phyloP scores from a whole-genome alignment of 1,139 yeast genomes.

The Kodamaea anthophila region DNA sequence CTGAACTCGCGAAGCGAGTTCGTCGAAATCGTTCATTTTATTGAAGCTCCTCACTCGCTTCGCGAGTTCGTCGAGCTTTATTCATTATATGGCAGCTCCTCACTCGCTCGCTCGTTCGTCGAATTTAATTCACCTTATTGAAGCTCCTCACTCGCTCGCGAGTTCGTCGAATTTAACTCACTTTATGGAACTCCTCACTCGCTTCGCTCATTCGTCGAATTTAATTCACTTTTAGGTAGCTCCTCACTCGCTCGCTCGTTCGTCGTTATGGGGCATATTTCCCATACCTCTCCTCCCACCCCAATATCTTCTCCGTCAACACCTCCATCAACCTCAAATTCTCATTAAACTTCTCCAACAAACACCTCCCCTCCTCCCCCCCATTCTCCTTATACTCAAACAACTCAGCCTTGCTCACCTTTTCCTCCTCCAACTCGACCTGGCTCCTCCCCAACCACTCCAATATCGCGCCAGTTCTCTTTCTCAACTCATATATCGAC shows the following conservation, averaged over 20 bases:
- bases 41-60: too few relatives aligned
- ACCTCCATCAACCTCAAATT: slow-evolving; percentile 62
- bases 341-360: slow-evolving; percentile 46
- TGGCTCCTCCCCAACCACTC: slow-evolving; percentile 88
- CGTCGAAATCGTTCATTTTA: too few relatives aligned
- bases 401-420: slow-evolving; percentile 46
- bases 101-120: too few relatives aligned
- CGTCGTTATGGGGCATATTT: slow-evolving; percentile 35
- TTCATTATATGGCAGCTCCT: too few relatives aligned
- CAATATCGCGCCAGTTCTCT: slow-evolving; percentile 81
- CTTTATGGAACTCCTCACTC: too few relatives aligned
- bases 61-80: too few relatives aligned
- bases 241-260: neutral
- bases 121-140: too few relatives aligned
- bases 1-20: too few relatives aligned
- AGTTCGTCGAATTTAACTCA: too few relatives aligned
- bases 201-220: too few relatives aligned
- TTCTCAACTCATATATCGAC: slow-evolving; percentile 73
- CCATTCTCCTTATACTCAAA: slow-evolving; percentile 23
- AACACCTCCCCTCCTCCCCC: slow-evolving; percentile 29
- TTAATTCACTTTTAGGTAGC: too few relatives aligned
- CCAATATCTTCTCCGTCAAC: slow-evolving; percentile 58
- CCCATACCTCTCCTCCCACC: slow-evolving; percentile 77
- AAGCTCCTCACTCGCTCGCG: too few relatives aligned
- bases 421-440: slow-evolving; percentile 69